Percentiles rank a stretch among this genome's conserved stretches.
Conservation (phyloP, 768 basidiomycete genomes). For the Pulveroboletus ravenelii region DNA sequence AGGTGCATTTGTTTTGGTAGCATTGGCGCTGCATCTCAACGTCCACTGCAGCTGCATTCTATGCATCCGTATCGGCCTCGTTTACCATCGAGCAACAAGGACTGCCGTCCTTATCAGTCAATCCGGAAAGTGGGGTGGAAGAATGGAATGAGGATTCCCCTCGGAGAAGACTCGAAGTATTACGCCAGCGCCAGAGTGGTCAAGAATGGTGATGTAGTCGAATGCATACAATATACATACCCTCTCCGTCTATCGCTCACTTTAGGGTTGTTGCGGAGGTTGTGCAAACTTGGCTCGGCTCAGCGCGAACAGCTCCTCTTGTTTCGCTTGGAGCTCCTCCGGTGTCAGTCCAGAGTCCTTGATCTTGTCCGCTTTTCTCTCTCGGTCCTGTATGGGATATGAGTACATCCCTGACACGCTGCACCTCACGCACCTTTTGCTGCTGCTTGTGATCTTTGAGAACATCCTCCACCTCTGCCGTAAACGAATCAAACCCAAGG, state of each 20-base stretch:
- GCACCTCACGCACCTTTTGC: constrained; percentile 62
- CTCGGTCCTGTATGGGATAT: constrained; percentile 58
- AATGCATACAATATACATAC: constrained; percentile 21
- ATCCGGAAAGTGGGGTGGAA: constrained; percentile 26
- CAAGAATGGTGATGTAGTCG: constrained; percentile 31
- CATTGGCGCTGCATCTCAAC: constrained; percentile 12
- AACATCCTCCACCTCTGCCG: constrained; percentile 85
- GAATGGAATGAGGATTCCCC: constrained; percentile 75
- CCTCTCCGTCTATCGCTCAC: constrained; percentile 3
- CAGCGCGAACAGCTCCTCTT: constrained; percentile 90
- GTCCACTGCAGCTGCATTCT: constrained; percentile 51
- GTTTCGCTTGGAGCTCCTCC: constrained; percentile 82
- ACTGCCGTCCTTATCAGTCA: constrained; percentile 49
- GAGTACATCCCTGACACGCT: neutral
- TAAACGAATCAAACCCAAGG: constrained; percentile 90
- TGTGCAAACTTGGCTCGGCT: constrained; percentile 78
- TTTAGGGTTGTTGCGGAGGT: constrained; percentile 39
- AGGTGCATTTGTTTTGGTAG: constrained; percentile 43
- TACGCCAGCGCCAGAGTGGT: constrained; percentile 40
- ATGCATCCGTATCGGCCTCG: constrained; percentile 77
- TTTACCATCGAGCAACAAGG: constrained; percentile 81
- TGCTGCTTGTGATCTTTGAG: constrained; percentile 96
- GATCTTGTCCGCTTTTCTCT: constrained; percentile 88
- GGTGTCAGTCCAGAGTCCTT: constrained; percentile 86
- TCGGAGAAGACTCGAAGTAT: constrained; percentile 46